Conservation (phyloP, 768 basidiomycete species). For the Russula ochroleuca region DNA sequence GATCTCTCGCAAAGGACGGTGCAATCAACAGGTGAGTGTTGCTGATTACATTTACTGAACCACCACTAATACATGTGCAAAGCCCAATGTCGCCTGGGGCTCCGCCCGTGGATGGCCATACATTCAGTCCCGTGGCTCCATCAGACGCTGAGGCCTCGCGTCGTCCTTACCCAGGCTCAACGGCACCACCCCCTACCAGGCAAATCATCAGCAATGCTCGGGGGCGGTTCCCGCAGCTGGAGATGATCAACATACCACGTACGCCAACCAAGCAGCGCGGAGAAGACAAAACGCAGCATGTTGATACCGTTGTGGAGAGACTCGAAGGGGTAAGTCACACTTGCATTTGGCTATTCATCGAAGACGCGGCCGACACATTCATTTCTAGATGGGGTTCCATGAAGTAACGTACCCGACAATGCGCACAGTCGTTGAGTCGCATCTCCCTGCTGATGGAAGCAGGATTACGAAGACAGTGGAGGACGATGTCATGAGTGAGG, state of each 20-base stretch:
- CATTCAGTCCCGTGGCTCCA: not conserved
- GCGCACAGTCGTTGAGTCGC: conserved; percentile 44
- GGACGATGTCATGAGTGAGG: conserved; percentile 59
- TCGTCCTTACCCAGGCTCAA: not conserved
- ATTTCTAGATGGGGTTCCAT: conserved; percentile 63
- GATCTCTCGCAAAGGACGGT: not conserved
- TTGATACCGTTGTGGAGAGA: conserved; percentile 23
- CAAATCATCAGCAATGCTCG: conserved; percentile 61
- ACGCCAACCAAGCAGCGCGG: conserved; percentile 34
- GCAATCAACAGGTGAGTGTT: conserved; percentile 13
- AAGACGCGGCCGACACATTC: conserved; percentile 14
- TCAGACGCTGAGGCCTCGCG: conserved; percentile 6
- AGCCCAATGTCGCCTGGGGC: conserved; percentile 17
- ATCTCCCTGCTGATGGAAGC: conserved; percentile 37
- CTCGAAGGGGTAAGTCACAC: conserved; percentile 57
- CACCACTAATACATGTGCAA: not conserved
- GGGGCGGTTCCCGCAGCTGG: conserved; percentile 56
- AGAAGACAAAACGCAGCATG: conserved; percentile 28
- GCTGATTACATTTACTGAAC: not conserved
- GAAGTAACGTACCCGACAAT: conserved; percentile 51
- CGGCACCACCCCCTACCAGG: not conserved
- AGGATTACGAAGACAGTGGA: conserved; percentile 52
- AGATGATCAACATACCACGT: conserved; percentile 57
- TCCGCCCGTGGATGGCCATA: not conserved
- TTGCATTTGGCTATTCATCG: conserved; percentile 4